phyloP scores from a whole-genome alignment of 768 basidiomycete genomes.

The Nevesoporus exiguus region DNA sequence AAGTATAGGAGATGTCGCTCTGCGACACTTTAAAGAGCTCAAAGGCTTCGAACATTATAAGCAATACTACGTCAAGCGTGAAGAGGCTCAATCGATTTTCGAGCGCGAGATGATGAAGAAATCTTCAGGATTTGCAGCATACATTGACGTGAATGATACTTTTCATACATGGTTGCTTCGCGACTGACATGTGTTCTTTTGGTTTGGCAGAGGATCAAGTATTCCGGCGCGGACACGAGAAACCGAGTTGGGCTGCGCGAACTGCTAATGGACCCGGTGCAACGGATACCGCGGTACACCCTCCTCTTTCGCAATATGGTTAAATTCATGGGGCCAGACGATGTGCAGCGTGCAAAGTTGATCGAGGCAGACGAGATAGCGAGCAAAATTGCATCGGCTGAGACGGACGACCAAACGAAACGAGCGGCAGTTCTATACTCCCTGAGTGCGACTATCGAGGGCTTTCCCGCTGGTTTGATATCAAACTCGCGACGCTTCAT shows the following conservation, averaged over 20 bases:
- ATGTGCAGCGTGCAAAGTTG: conserved; percentile 75
- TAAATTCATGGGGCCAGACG: conserved; percentile 77
- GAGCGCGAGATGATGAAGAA: conserved; percentile 78
- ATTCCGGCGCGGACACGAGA: conserved; percentile 65
- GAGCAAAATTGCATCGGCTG: conserved; percentile 85
- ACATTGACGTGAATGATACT: conserved; percentile 69
- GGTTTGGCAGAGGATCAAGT: conserved; percentile 74
- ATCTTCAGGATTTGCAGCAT: conserved; percentile 77
- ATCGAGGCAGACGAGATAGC: conserved; percentile 85
- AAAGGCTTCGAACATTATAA: conserved; percentile 89
- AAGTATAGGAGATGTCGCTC: conserved; percentile 75
- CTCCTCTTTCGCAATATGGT: conserved; percentile 90
- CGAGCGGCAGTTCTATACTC: conserved; percentile 87
- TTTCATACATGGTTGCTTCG: conserved; percentile 9
- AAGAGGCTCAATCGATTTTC: conserved; percentile 88
- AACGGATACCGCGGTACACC: conserved; percentile 93
- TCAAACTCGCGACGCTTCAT: conserved; percentile 85
- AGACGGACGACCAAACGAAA: conserved; percentile 89
- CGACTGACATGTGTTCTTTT: conserved; percentile 1
- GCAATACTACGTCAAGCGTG: conserved; percentile 88
- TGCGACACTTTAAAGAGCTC: conserved; percentile 82
- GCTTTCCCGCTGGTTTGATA: conserved; percentile 88
- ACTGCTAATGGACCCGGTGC: conserved; percentile 93
- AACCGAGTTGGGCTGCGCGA: conserved; percentile 89
- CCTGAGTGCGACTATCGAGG: conserved; percentile 79